A percentile compares a stretch with the other conserved stretches of the same genome.
These are phyloP conservation scores for Madurella fahalii DNA, from an alignment of 2,329 filamentous ascomycete species.

Conservation along the genomic window DNA sequence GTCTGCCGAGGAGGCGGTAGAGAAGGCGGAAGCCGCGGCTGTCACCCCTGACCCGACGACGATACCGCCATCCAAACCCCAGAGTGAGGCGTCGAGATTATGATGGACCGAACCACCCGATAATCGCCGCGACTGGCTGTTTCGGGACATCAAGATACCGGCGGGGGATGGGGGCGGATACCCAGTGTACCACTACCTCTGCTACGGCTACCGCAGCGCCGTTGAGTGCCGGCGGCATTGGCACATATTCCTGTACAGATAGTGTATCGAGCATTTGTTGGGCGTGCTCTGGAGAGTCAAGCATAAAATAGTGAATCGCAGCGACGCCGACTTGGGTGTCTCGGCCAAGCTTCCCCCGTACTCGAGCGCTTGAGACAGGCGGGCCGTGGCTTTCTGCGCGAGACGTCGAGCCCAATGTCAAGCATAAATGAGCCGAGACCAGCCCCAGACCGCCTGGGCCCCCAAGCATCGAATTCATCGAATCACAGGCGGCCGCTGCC, in stretches of 20 bases:
- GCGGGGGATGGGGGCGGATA: conserved; percentile 1
- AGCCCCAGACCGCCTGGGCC: conserved; percentile 22
- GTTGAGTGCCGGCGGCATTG: background rate
- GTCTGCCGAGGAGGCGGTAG: conserved; percentile 11
- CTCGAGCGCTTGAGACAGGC: background rate
- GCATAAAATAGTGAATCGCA: background rate
- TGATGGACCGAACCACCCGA: conserved; percentile 3
- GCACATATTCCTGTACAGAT: conserved; percentile 18
- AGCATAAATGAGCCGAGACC: conserved; percentile 24
- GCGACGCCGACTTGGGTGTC: background rate
- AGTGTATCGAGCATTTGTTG: conserved; percentile 12
- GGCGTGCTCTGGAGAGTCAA: background rate
- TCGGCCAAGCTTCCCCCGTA: background rate
- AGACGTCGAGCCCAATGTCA: conserved; percentile 3
- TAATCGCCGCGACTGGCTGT: background rate
- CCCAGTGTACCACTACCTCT: conserved; percentile 8
- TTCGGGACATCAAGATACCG: background rate
- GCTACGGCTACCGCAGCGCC: background rate
- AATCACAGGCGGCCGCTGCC: conserved; percentile 21
- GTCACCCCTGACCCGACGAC: conserved; percentile 14
- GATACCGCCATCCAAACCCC: conserved; percentile 17
- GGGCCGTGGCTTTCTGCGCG: background rate
- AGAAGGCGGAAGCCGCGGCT: conserved; percentile 7
- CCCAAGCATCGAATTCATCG: conserved; percentile 11
- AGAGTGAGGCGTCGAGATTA: conserved; percentile 20